Evolutionary conservation across 2,329 filamentous ascomycete genomes (phyloP), one percentile per base, ranked within the genome.

Genomic region (Cladophialophora chaetospira): DNA sequence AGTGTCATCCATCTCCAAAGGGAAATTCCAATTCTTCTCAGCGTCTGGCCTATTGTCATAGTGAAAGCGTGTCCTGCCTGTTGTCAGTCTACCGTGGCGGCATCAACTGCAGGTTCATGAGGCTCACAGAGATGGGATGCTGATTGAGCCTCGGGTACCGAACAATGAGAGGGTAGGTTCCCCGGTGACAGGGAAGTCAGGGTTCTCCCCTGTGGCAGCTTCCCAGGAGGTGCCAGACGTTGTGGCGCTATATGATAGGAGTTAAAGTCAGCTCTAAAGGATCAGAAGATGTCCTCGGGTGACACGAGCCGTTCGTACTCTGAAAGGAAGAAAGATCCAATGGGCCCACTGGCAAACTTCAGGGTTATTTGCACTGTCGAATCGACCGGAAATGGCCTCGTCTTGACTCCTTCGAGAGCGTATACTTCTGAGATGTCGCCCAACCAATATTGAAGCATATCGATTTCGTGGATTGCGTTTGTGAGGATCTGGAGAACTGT

Each of bases 151-250:
- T 13, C 48, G 36, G 1, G 55, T 43, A 8, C 58, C 61, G 45
- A 63, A 60, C 10, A 62, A 23, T 5, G 50, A 46, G 48, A 56
- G 56, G 29, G 52, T 50, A 17, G 61, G 55, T 23, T 47, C 28
- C 5, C 55, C 52, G 13, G 53, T 42, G 19, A 31, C 40, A 8
- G 58, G 56, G 21, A 63, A 46, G 11, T 43, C 10, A 25, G 61
- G 61, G 38, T 63, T 63, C 31, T 63, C 61, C 4, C 61, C 61
- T 2, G 61, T 61, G 5, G 58, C 61, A 3, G 48, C 23, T 26
- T 61, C 61, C 35, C 55, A 62, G 11, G 28, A 50, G 23, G 56
- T 42, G 1, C 58, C 55, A 11, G 52, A 62, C 1, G 38, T 29
- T n/a, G n/a, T n/a, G n/a, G n/a, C n/a, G n/a, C n/a, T n/a, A n/a